Base-by-base conservation (phyloP, 306 rosid species). In the Malus sieversii region DNA sequence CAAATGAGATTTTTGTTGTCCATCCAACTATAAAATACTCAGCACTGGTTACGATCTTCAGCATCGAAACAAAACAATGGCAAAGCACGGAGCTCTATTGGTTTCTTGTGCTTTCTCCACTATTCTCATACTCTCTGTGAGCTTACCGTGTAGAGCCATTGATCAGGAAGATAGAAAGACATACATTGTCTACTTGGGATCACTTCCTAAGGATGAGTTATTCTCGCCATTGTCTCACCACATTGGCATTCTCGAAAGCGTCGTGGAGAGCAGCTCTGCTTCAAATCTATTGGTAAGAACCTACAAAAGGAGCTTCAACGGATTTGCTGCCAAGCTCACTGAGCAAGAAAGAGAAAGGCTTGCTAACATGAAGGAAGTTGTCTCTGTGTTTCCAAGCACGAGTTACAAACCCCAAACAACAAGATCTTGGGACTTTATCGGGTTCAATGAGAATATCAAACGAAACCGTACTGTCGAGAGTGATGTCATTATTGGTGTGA, bases 341-440 rank as follows among this genome's bases (percentile, higher is more conserved):
- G 66, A 70, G 12, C 20, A 44, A 15, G 80, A 77, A 77, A 20
- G 3, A 45, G 30, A 59, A 25, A 59, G 62, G 27, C 75, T 58
- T 29, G 80, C 72, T 8, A 10, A 52, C 64, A 83, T 72, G 85
- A 63, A 85, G 27, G 85, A 73, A 38, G 87, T 83, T 20, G 78
- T 83, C 0, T 85, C 89, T 30, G 75, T 88, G 4, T 85, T 88
- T 59, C 81, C 73, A 0, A 83, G 78, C 73, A 76, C 22, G 40
- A 68, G 10, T 14, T 48, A 58, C 4, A 60, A 67, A 1, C 57
- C 64, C 6, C 89, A 85, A 2, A 79, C 92, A 1, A 88, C 92
- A 73, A 85, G 86, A 12, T 88, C 89, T 16, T 88, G 91, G 91
- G 86, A 85, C 44, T 85, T 85, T 70, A 68, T 87, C 8, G 87